These are phyloP conservation scores for Lepidium aucheri DNA, from an alignment of 345 rosid genomes.

Conservation along the genomic window DNA sequence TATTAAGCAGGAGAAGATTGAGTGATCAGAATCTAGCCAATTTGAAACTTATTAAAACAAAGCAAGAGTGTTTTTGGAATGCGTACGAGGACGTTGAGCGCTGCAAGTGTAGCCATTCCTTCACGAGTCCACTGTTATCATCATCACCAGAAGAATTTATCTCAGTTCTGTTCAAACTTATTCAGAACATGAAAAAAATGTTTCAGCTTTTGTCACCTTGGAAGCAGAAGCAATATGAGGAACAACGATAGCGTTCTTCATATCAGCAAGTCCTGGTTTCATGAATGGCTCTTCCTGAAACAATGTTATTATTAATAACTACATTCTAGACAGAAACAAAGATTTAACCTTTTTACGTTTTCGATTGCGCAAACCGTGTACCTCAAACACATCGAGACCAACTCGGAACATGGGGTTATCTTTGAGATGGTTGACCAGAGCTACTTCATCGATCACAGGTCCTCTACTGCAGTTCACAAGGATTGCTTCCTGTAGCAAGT, in stretches of 20 bases:
- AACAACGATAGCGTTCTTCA: conserved; percentile 84
- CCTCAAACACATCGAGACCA: conserved; percentile 99
- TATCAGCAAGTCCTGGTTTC: conserved; percentile 94
- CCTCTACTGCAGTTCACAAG: conserved; percentile 95
- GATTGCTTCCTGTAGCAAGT: conserved; percentile 65
- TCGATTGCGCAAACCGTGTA: neutral
- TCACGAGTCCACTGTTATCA: conserved; percentile 90
- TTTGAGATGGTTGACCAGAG: conserved; percentile 79
- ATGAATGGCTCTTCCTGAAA: conserved; percentile 88
- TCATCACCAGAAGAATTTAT: neutral
- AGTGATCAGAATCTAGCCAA: neutral
- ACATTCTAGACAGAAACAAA: neutral
- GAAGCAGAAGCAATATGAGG: conserved; percentile 99
- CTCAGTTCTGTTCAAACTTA: neutral
- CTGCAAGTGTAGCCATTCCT: conserved; percentile 97
- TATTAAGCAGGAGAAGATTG: neutral
- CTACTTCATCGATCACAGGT: conserved; percentile 87
- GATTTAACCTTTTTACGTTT: neutral
- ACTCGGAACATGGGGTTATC: conserved; percentile 94
- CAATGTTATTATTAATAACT: neutral
- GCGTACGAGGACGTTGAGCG: conserved; percentile 82
- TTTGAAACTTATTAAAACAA: neutral
- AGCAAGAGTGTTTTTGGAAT: neutral
- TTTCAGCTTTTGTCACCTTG: conserved; percentile 45
- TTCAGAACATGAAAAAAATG: neutral